Evolutionary conservation across 345 rosid species (phyloP).

Genomic region (Limnanthes douglasii): DNA sequence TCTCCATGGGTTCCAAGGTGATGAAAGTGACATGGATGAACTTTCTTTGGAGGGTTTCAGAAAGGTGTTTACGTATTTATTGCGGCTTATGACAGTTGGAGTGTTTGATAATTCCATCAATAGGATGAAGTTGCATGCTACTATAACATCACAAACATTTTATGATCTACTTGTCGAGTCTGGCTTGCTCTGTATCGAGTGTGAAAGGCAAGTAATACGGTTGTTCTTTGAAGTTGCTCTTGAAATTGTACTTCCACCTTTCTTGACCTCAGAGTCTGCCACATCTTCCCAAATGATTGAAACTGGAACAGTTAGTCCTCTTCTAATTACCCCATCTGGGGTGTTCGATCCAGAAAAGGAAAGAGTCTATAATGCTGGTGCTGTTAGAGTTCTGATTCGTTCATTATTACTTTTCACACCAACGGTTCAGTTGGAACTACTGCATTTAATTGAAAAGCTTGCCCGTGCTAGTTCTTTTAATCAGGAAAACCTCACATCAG

Average conservation of each 20-base stretch:
- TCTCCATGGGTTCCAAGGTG: slow-evolving; percentile 82
- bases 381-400: slow-evolving; percentile 67
- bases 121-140: slow-evolving; percentile 68
- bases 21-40: slow-evolving; percentile 39
- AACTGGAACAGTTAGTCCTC: slow-evolving; percentile 30
- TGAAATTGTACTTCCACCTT: slow-evolving; percentile 90
- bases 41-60: slow-evolving; percentile 32
- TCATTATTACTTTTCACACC: slow-evolving; percentile 91
- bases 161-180: slow-evolving; percentile 85
- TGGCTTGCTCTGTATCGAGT: slow-evolving; percentile 86
- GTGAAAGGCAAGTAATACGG: slow-evolving; percentile 93
- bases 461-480: slow-evolving; percentile 85
- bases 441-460: slow-evolving; percentile 66
- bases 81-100: slow-evolving; percentile 85
- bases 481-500: slow-evolving; percentile 87
- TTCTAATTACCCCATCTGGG: slow-evolving; percentile 46
- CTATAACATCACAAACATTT: slow-evolving; percentile 81
- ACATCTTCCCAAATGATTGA: slow-evolving; percentile 25
- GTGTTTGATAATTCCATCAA: slow-evolving; percentile 67
- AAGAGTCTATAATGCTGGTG: slow-evolving; percentile 82
- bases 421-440: slow-evolving; percentile 78
- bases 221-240: slow-evolving; percentile 86
- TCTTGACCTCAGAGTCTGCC: slow-evolving; percentile 42
- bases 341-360: slow-evolving; percentile 62
- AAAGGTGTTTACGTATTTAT: slow-evolving; percentile 70